Base-by-base conservation (phyloP, 2,329 filamentous ascomycete species). In the Cytospora schulzeri region DNA sequence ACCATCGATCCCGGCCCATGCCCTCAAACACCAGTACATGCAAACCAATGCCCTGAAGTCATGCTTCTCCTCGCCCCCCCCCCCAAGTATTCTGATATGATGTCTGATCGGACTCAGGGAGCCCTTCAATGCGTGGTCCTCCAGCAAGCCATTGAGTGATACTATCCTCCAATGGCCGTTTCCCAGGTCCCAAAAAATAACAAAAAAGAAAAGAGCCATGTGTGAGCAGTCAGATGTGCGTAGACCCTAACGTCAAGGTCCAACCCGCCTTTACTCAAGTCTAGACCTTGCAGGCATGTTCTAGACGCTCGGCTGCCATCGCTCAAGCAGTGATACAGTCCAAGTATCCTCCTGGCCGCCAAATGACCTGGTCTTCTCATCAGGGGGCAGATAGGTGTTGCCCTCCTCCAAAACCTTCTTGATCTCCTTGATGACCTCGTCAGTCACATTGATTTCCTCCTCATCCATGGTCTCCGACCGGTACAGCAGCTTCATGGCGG, bases 381-480 rank as follows among this genome's bases (percentile, higher is more conserved):
- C 62, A 8, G 31, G 62, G 31, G 65, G 65, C 12, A 67, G 58
- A 14, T 57, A 67, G 2, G 28, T 51, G 41, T 80, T 84, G 68
- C 83, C 87, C 9, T 71, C 71, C 14, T 77, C 71, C 29, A 92
- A 75, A 12, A 73, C 76, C 7, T 70, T 67, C 1, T 74, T 69
- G 8, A 88, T 73, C 33, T 77, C 76, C 6, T 72, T 64, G 31
- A 88, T 84, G 5, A 85, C 79, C 5, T 79, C 75, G 1, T 66
- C 67, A 0, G 88, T 85, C 35, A 91, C 74, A 33, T 75, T 78
- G 17, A 88, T 77, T 55, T 88, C 87, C 68, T 88, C 83, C 63
- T 83, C 78, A 1, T 75, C 73, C 45, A 71, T 72, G 14, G 69
- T 68, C 17, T 87, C 76, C 11, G 76, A 70, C 55, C 76, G 78